Evolutionary conservation across 2,329 filamentous ascomycete genomes (phyloP).

Genomic region (Macrophomina tecta): DNA sequence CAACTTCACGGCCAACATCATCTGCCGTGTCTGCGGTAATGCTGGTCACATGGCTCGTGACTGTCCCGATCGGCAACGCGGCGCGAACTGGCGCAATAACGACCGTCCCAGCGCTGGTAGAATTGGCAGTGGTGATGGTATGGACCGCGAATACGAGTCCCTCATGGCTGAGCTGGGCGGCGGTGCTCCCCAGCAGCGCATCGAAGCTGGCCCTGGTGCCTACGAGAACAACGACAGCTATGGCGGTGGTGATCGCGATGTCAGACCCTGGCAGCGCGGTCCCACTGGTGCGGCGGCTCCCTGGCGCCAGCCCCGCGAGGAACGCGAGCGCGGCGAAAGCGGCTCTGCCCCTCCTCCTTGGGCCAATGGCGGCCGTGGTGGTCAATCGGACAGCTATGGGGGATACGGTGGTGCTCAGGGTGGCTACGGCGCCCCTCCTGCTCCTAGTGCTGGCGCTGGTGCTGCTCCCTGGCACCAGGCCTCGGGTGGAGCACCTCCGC

Average conservation of each 20-base stretch:
- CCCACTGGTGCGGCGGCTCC: conserved; percentile 84
- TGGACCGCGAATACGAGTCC: conserved; percentile 95
- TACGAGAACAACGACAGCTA: conserved; percentile 50
- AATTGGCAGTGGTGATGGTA: conserved; percentile 79
- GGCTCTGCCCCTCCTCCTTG: conserved; percentile 56
- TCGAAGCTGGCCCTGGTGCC: conserved; percentile 79
- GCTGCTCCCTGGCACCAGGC: conserved; percentile 68
- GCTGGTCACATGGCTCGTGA: conserved; percentile 98
- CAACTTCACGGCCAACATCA: conserved; percentile 99
- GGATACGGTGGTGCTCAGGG: conserved; percentile 33
- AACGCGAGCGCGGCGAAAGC: conserved; percentile 47
- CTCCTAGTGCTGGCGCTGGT: conserved; percentile 33
- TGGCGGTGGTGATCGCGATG: conserved; percentile 57
- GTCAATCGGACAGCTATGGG: conserved; percentile 35
- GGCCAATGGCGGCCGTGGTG: conserved; percentile 39
- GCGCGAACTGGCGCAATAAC: conserved; percentile 89
- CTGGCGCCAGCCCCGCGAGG: conserved; percentile 65
- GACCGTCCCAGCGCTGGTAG: conserved; percentile 53
- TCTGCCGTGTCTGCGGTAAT: conserved; percentile 97
- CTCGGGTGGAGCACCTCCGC: conserved; percentile 52
- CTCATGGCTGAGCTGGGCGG: conserved; percentile 97
- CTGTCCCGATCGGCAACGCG: conserved; percentile 92
- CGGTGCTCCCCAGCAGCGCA: conserved; percentile 75
- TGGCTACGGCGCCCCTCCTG: conserved; percentile 50
- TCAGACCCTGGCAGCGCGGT: conserved; percentile 87